Base-by-base conservation (phyloP, 2,329 filamentous ascomycete genomes). In the Grosmannia clavigera region DNA sequence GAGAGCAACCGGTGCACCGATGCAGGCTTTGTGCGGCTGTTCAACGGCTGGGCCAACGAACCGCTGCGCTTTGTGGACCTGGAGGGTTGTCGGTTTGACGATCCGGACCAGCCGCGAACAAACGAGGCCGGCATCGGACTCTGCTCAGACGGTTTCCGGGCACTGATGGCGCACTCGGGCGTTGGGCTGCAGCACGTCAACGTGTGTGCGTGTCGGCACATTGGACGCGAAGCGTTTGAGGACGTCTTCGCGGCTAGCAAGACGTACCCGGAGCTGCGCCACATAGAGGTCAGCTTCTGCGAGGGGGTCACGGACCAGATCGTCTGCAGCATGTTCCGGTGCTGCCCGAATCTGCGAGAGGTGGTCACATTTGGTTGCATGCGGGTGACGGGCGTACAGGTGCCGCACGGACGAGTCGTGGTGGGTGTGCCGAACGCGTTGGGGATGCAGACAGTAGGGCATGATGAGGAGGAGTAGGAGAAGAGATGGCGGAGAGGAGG, bases 161-260 rank as follows among this genome's bases (percentile, higher is more conserved):
- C 90, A 0, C 73, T 96, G 52, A 96, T 96, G 89, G 74, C 76
- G 0, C 92, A 96, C 69, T 96, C 91, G 0, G 88, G 89, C 4
- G 69, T 73, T 1, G 76, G 73, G 12, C 72, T 97, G 2, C 78
- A 79, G 61, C 75, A 80, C 50, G 76, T 97, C 40, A 88, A 95
- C 68, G 76, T 96, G n/a, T 82, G 89, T 16, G 88, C 87, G 0
- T 95, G 90, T 68, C 86, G 92, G 3, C 87, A 96, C 70, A 92
- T 97, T 64, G 80, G 83, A 1, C 77, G 80, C 40, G 74, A 81
- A 19, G 84, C 88, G 0, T 91, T 96, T 61, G 83, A 89, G 63
- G 79, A 85, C 11, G 85, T 87, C 0, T 96, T 97, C 67, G 73
- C 76, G 6, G 72, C 74, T 10, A 78, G 77, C 29, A 81, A 79